Evolutionary conservation across 2,329 filamentous ascomycete species (phyloP), one percentile per base, ranked within the genome.

Genomic region (Colletotrichum theobromicola): DNA sequence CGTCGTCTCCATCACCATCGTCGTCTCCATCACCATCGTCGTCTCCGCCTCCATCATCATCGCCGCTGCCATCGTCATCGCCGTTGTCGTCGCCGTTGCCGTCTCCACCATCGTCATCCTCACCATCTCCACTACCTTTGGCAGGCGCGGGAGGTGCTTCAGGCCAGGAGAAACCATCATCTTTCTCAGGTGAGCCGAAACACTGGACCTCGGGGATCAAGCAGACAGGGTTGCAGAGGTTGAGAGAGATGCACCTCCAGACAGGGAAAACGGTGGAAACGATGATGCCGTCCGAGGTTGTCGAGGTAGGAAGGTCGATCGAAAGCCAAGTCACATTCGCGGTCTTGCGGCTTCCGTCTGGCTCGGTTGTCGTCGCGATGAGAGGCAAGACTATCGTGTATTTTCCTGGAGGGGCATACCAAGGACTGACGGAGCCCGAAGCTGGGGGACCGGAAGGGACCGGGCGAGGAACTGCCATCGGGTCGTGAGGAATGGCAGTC

Each of bases 321-420:
- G 72, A 75, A 18, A 75, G 63, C 72, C 72, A 75, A 21, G 68
- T 75, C 2, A 75, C 63, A 6, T 57, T 75, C 4, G 72, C 72
- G 18, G 69, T 67, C 28, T 18, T 62, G 32, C 55, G 71, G 18
- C 16, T 62, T 16, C 72, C 72, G 30, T 67, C 67, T 16, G 21
- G 4, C 21, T 60, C 42, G n/a, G 55, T 10, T 15, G 37, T 28
- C 8, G 63, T 75, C 6, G 63, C 68, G 21, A 63, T 67, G 5
- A 75, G 32, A 24, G 68, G 68, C 57, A 63, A 34, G 13, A 75
- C 55, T 2, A 63, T 75, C 24, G 62, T 72, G 13, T 21, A 50
- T 21, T 50, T 50, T 21, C 42, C 42, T 2, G 42, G 42, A 50
- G 42, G 42, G 13, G 42, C 42, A 50, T 50, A 50, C 42, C 42